phyloP scores from a whole-genome alignment of 768 basidiomycete genomes.

The Nidularia sp. region DNA sequence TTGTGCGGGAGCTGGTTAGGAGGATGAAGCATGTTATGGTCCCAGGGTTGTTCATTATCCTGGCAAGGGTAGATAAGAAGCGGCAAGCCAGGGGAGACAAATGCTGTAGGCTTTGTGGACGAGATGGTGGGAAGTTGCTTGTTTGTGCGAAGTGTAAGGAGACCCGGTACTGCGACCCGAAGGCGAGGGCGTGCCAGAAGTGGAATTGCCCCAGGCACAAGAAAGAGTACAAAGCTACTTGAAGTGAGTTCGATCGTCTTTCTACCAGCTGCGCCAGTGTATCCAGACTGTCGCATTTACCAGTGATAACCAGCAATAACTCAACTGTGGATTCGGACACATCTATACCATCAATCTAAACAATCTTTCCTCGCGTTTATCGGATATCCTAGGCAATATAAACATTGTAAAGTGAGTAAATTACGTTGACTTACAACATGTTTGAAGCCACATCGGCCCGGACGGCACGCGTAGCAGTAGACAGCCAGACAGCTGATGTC shows the following conservation, averaged over 20 bases:
- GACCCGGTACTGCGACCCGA: constrained; percentile 26
- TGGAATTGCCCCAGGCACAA: constrained; percentile 38
- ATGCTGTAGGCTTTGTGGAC: constrained; percentile 31
- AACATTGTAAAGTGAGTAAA: no score
- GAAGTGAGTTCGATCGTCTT: constrained; percentile 3
- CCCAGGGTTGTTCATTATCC: constrained; percentile 9
- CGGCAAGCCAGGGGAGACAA: constrained; percentile 15
- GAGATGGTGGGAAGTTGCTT: constrained; percentile 19
- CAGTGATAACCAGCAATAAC: neutral
- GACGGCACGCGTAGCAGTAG: no score
- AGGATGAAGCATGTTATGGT: neutral
- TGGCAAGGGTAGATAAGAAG: constrained; percentile 26
- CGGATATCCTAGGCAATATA: no score
- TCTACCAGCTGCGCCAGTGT: no score
- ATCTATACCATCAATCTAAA: no score
- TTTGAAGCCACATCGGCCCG: no score
- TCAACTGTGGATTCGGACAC: no score
- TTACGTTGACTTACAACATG: no score
- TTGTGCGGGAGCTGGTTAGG: constrained; percentile 16
- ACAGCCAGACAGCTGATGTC: no score
- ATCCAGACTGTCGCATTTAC: neutral
- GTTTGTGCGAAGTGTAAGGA: constrained; percentile 29
- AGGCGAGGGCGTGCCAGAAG: constrained; percentile 27
- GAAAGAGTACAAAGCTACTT: constrained; percentile 22
- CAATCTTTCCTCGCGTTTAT: no score